Base-by-base conservation (phyloP, 108 stramenopile genomes). In the Cyclostephanos invisitatus region DNA sequence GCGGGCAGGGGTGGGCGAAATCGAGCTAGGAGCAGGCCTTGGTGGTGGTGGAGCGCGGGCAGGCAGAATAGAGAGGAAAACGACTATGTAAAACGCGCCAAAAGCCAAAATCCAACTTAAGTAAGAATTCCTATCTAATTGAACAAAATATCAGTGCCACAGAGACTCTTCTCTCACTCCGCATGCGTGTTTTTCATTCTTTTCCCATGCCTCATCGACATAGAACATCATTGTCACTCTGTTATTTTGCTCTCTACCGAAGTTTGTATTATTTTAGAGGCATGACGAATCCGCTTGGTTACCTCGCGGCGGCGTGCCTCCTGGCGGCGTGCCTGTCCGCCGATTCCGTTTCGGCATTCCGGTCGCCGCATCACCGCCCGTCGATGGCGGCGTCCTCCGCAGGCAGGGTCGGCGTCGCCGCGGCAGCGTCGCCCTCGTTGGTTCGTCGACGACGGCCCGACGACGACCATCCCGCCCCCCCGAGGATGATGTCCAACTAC, bases 271-370 rank as follows among this genome's bases (percentile, higher is more conserved):
- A 17, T 21, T 2, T 44, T 40, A 21, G 7, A 10, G 21, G 20
- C n/a, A 61, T 61, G 60, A 61, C 60, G 3, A 61, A 40, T 40
- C 38, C 17, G 17, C 7, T 40, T 18, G 5, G 7, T 38, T 36
- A 44, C 38, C 5, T 61, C 37, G n/a, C 17, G 17, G 60, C 18
- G 37, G 60, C 37, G 36, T 22, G 60, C 36, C 60, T 61, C 10
- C 60, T 61, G 32, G 32, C 32, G 32, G 32, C 32, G 2, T 32
- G 32, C 60, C 60, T 61, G 18, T 18, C 29, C 20, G 38, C 36
- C 59, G 37, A 56, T 0, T 37, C 60, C 20, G 38, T n/a, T 18
- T 61, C 29, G 60, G 60, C 60, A 38, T 61, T 61, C 60, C 60
- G 37, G 21, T 21, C n/a, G 28, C 14, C 58, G 36, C 32, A 4